These are phyloP conservation scores for Coemansia sp. DNA, from an alignment of 192 early-diverging fungal species.

Conservation along the genomic window DNA sequence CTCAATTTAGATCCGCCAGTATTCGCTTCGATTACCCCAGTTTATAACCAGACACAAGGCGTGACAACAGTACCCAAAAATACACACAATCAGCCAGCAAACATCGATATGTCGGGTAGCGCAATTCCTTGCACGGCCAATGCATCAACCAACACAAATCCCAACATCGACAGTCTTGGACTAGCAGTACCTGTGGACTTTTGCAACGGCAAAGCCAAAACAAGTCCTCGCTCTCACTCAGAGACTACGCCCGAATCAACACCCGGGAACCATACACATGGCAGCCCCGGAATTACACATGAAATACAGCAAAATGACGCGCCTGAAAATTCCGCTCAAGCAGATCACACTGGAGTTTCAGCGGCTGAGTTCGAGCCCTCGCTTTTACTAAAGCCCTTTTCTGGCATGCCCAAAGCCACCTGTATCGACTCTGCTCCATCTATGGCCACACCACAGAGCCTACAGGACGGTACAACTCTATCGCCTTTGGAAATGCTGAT, in stretches of 20 bases:
- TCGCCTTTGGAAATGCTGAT: slow-evolving; percentile 52
- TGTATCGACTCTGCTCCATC: slow-evolving; percentile 7
- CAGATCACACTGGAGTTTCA: not conserved
- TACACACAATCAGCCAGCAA: not conserved
- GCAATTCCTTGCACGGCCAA: slow-evolving; percentile 1
- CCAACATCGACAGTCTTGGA: no score
- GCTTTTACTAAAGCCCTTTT: slow-evolving; percentile 42
- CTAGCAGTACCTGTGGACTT: no score
- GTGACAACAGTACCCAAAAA: not conserved
- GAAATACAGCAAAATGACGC: not conserved
- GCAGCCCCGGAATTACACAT: no score
- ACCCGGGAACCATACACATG: no score
- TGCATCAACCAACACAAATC: not conserved
- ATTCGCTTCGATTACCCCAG: not conserved
- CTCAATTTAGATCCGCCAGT: no score
- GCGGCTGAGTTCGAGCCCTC: slow-evolving; percentile 16
- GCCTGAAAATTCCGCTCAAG: not conserved
- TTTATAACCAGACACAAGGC: not conserved
- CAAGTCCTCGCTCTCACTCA: no score
- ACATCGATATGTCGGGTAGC: slow-evolving; percentile 1
- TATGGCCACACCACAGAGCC: slow-evolving; percentile 35
- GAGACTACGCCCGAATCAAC: no score
- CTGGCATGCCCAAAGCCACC: slow-evolving; percentile 2
- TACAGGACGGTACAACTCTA: slow-evolving; percentile 21
- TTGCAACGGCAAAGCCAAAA: no score